Evolutionary conservation across 2,329 filamentous ascomycete species (phyloP), one percentile per base, ranked within the genome.

Genomic region (Amauroascus niger): DNA sequence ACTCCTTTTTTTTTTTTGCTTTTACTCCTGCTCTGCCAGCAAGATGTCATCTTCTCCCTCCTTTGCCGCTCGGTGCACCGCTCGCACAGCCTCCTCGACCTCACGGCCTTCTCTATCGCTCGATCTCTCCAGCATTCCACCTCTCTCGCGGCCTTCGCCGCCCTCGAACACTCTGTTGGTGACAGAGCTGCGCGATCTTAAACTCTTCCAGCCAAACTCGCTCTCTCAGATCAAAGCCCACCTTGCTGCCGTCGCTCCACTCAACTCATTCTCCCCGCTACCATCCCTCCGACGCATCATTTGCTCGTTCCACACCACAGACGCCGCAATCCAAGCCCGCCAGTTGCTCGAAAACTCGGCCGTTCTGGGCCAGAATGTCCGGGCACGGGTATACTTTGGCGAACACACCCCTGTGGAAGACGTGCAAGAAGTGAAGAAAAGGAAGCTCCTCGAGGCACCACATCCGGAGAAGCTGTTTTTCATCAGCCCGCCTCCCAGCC

Each of bases 401-500:
- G 65, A 69, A 52, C 66, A 69, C 13, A 76, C 77, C 52, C 71
- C 75, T 7, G 68, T 76, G 49, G 60, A 63, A 39, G 57, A 64
- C 55, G 62, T 49, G 8, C 61, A 63, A 55, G 57, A 67, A 6
- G 57, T 57, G 11, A 61, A 60, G 20, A 67, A 67, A 28, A 68
- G 64, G 44, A 73, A 75, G 49, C 74, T 79, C 53, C 71, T 81
- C 8, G 69, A 78, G 54, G 74, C 76, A 4, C 81, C 81, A 1
- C 76, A 82, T 53, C 70, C 74, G 49, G 75, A 80, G 55, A 82
- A 82, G 63, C 69, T 83, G 43, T 83, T 84, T 74, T 84, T 84
- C 67, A 84, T 84, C 67, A 77, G 73, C 43, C 81, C 81, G 49
- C 81, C 81, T 11, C 81, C 81, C 0, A 77, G 73, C 55, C 81